A percentile compares a stretch with the other conserved stretches of the same genome.
Evolutionary conservation across 306 rosid genomes (phyloP).

Genomic region (Crataegus laevigata): DNA sequence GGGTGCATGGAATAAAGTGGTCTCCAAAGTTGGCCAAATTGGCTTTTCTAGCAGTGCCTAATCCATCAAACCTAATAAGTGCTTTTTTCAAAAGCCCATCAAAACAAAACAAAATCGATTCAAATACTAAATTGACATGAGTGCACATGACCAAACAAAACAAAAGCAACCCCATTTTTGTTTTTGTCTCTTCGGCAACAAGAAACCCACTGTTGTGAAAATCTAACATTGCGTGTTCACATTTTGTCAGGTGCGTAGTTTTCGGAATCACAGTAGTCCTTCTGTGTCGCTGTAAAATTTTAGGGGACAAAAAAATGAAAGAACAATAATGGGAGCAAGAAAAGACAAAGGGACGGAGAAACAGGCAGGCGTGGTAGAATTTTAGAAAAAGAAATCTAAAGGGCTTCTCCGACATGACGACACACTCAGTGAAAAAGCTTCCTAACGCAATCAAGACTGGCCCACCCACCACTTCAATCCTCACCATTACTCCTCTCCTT

Average conservation of each 20-base stretch:
- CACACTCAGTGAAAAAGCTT: slow-evolving; percentile 45
- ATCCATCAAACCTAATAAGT: slow-evolving; percentile 9
- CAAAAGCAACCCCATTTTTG: slow-evolving; percentile 9
- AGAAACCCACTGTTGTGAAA: not conserved
- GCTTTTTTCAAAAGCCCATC: not conserved
- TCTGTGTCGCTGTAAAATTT: not conserved
- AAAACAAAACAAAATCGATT: slow-evolving; percentile 18
- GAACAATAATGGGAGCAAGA: not conserved
- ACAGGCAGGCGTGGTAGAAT: slow-evolving; percentile 46
- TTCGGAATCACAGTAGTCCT: slow-evolving; percentile 23
- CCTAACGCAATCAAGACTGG: slow-evolving; percentile 48
- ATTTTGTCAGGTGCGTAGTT: slow-evolving; percentile 30
- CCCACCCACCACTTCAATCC: slow-evolving; percentile 47
- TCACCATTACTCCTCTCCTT: slow-evolving; percentile 32
- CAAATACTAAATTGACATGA: slow-evolving; percentile 7
- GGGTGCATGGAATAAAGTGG: slow-evolving; percentile 53
- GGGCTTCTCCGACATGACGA: slow-evolving; percentile 66
- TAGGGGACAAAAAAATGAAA: slow-evolving; percentile 12
- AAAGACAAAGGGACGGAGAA: slow-evolving; percentile 52
- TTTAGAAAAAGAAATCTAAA: slow-evolving; percentile 26
- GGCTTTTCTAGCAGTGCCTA: slow-evolving; percentile 35
- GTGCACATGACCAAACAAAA: slow-evolving; percentile 12
- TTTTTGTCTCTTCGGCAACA: slow-evolving; percentile 24
- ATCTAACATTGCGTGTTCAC: not conserved
- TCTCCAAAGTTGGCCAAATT: slow-evolving; percentile 22